Percentiles rank a stretch among this genome's conserved stretches.
Conservation (phyloP, 257 asterid species). For the Henckelia pumila region DNA sequence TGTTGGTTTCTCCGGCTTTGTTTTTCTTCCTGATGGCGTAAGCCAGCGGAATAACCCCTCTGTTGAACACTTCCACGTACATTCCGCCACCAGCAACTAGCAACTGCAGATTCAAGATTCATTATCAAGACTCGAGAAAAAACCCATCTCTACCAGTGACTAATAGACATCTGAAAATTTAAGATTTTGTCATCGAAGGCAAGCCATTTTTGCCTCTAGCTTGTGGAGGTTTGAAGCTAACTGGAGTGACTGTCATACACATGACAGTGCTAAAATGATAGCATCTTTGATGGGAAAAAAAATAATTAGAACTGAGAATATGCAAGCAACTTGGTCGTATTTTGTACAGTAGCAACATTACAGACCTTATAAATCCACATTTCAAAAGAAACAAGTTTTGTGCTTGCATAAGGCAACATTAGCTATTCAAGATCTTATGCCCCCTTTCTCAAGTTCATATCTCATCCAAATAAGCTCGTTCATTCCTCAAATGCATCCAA, state of each 20-base stretch:
- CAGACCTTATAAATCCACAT: too few relatives aligned
- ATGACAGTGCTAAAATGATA: background rate
- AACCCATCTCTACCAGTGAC: background rate
- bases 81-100: slow-evolving; percentile 94
- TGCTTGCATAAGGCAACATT: background rate
- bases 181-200: background rate
- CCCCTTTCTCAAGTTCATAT: background rate
- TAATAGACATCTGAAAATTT: background rate
- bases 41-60: slow-evolving; percentile 94
- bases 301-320: too few relatives aligned
- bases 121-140: background rate
- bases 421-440: background rate
- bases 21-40: slow-evolving; percentile 78
- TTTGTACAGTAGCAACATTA: background rate
- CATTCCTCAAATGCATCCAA: background rate
- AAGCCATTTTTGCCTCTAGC: background rate
- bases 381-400: background rate
- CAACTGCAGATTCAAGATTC: slow-evolving; percentile 47
- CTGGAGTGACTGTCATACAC: too few relatives aligned
- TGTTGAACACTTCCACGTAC: slow-evolving; percentile 94
- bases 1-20: slow-evolving; percentile 89
- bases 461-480: background rate
- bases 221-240: too few relatives aligned
- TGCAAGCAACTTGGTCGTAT: background rate
- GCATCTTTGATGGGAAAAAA: background rate